Base-by-base conservation (phyloP, 2,329 filamentous ascomycete species). In the Monosporascus ibericus region DNA sequence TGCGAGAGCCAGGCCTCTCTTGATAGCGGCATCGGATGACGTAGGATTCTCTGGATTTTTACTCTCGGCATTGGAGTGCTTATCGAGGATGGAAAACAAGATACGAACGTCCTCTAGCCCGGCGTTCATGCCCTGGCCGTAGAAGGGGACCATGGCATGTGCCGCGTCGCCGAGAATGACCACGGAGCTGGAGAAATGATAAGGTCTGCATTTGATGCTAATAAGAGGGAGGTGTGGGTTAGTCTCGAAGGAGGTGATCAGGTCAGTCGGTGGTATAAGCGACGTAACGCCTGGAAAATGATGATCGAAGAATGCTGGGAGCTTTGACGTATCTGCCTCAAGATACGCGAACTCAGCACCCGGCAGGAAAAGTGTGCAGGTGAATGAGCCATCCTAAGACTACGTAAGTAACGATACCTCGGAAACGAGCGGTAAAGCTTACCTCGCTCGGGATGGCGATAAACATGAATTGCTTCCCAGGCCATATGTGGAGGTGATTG, bases 121-220 rank as follows among this genome's bases (percentile, higher is more conserved):
- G 0, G 94, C 88, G 65, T 99, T 99, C 85, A 99, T 95, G 38
- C 94, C 94, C 69, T 99, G 94, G 0, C 94, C 94, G 69, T 97
- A 99, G 71, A 99, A 99, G 0, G 94, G 94, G 0, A 99, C 91
- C 86, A 99, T 96, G 52, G 95, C 94, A 68, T 99, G 94, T 0
- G 94, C 92, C 7, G 94, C 91, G 67, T 99, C 94, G 53, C 94
- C 94, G 37, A 99, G 68, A 48, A 99, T 90, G 54, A 95, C 90
- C 34, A 81, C 90, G 0, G 85, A 87, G 24, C 84, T 83, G 48
- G 73, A 77, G 72, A 83, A 90, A 73, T 96, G 90, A 70, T 97
- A 89, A 0, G 94, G 94, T 18, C 81, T 81, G 73, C 92, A 96
- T 71, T 96, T 97, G 66, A 99, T 87, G 67, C 83, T 94, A 67